Conservation (phyloP, 805 yeast genomes). For the Ogataea angusta region DNA sequence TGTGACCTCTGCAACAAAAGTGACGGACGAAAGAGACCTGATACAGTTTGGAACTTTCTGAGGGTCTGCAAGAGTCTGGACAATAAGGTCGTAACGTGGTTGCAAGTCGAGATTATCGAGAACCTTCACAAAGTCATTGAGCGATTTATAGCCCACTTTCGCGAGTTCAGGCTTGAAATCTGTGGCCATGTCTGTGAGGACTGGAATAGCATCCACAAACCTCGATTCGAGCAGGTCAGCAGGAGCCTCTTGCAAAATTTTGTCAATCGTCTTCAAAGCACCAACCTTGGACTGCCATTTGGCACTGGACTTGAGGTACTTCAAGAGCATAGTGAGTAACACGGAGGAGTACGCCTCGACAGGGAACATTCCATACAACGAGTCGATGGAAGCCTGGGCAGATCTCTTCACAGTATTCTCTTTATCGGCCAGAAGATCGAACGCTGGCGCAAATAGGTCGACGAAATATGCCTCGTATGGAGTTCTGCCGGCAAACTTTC, state of each 20-base stretch:
- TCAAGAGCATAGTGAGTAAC: conserved; percentile 57
- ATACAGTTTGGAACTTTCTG: conserved; percentile 84
- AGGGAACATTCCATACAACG: conserved; percentile 68
- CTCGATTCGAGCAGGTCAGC: conserved; percentile 80
- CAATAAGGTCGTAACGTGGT: conserved; percentile 79
- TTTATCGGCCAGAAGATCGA: conserved; percentile 79
- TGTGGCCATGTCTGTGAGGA: conserved; percentile 83
- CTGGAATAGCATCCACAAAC: conserved; percentile 77
- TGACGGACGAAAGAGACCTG: conserved; percentile 84
- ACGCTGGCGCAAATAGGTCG: conserved; percentile 57
- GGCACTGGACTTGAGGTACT: conserved; percentile 73
- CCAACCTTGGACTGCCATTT: conserved; percentile 91
- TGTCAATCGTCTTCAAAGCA: conserved; percentile 71
- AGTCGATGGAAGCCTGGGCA: conserved; percentile 75
- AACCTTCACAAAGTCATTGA: conserved; percentile 69
- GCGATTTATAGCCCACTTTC: conserved; percentile 70
- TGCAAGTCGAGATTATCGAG: conserved; percentile 90
- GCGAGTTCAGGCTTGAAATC: conserved; percentile 97
- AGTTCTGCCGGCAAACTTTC: conserved; percentile 60
- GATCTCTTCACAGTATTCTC: conserved; percentile 83
- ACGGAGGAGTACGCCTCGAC: conserved; percentile 74
- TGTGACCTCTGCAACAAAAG: conserved; percentile 97
- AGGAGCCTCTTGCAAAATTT: conserved; percentile 73
- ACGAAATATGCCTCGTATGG: conserved; percentile 76
- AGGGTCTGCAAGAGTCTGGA: conserved; percentile 89